A percentile compares a stretch with the other conserved stretches of the same genome.
phyloP scores from a whole-genome alignment of 2,329 filamentous ascomycete species.

The Aspergillus tanneri region DNA sequence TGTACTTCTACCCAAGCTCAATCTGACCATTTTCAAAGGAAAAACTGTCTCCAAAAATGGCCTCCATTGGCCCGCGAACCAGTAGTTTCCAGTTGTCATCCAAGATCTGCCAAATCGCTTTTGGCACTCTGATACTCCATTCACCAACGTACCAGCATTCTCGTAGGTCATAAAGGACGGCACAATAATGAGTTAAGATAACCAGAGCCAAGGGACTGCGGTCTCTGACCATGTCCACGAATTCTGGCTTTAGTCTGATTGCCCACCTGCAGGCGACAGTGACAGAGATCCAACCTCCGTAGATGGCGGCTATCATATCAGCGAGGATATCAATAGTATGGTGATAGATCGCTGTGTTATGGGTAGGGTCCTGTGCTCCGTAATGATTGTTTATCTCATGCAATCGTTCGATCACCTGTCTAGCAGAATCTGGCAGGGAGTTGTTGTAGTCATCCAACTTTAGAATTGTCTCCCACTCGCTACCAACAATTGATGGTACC shows the following conservation, averaged over 20 bases:
- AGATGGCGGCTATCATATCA: conserved; percentile 27
- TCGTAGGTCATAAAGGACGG: conserved; percentile 58
- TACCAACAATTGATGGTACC: conserved; percentile 24
- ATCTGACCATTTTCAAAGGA: neutral
- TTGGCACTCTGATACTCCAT: conserved; percentile 64
- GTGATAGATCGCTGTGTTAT: conserved; percentile 27
- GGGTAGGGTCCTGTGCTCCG: conserved; percentile 19
- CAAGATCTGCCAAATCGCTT: conserved; percentile 52
- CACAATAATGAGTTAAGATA: conserved; percentile 61
- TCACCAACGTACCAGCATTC: conserved; percentile 67
- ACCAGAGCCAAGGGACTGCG: conserved; percentile 50
- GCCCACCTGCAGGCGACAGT: conserved; percentile 43
- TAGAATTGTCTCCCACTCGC: conserved; percentile 30
- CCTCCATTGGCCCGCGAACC: conserved; percentile 32
- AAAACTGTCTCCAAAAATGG: conserved; percentile 29
- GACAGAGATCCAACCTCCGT: conserved; percentile 53
- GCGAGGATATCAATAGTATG: conserved; percentile 28
- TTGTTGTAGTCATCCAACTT: conserved; percentile 24
- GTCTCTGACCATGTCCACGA: conserved; percentile 39
- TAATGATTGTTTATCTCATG: conserved; percentile 29
- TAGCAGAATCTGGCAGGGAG: conserved; percentile 22
- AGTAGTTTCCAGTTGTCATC: conserved; percentile 34
- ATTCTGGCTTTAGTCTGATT: conserved; percentile 35
- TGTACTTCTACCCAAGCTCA: neutral
- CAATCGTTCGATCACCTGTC: conserved; percentile 21